A percentile compares a stretch with the other conserved stretches of the same genome.
Evolutionary conservation across 441 rosid genomes (phyloP).

Genomic region (Aquilaria agallochum): DNA sequence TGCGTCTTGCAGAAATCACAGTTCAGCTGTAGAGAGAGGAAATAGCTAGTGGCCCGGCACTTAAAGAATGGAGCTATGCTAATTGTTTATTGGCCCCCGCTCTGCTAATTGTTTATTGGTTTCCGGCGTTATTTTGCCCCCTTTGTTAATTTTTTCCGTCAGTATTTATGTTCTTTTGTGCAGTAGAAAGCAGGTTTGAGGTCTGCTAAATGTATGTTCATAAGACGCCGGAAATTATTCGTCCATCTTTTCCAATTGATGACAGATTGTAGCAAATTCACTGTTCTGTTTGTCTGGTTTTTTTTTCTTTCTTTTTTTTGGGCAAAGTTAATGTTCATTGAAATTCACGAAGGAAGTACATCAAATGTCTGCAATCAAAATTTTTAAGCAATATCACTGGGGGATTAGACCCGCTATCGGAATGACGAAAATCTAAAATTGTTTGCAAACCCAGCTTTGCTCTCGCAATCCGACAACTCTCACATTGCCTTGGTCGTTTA

Average conservation of each 20-base stretch:
- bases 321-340: too few relatives aligned
- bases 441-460: neutral
- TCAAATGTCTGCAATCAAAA: too few relatives aligned
- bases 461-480: slow-evolving; percentile 12
- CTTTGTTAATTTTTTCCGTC: slow-evolving; percentile 12
- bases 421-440: neutral
- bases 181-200: slow-evolving; percentile 26
- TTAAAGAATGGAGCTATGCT: slow-evolving; percentile 14
- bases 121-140: slow-evolving; percentile 31
- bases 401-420: too few relatives aligned
- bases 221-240: slow-evolving; percentile 15
- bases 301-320: too few relatives aligned
- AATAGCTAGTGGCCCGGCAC: slow-evolving; percentile 28
- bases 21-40: slow-evolving; percentile 27
- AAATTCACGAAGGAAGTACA: too few relatives aligned
- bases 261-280: slow-evolving; percentile 9
- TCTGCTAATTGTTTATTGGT: slow-evolving; percentile 14
- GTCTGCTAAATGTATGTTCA: slow-evolving; percentile 19
- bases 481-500: slow-evolving; percentile 8
- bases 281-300: neutral
- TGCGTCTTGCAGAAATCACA: slow-evolving; percentile 37
- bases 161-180: slow-evolving; percentile 11
- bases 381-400: too few relatives aligned
- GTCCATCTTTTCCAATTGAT: slow-evolving; percentile 15
- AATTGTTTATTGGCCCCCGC: slow-evolving; percentile 9